phyloP scores from a whole-genome alignment of 2,329 filamentous ascomycete genomes.

The Cercospora brassicicola region DNA sequence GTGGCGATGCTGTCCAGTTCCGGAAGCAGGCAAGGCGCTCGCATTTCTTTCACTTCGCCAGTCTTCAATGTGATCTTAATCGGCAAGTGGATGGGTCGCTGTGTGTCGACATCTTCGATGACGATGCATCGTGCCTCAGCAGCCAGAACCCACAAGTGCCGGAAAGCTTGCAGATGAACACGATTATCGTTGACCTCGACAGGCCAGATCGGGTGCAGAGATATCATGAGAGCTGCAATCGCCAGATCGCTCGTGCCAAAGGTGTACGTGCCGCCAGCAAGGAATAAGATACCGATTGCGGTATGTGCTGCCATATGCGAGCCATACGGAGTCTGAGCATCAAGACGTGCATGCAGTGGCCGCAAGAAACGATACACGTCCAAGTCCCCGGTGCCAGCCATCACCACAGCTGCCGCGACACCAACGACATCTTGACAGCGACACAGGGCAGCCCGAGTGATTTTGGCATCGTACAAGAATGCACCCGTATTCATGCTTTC shows the following conservation, averaged over 20 bases:
- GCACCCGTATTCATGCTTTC: constrained; percentile 30
- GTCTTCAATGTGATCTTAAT: constrained; percentile 33
- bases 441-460: constrained; percentile 77
- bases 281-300: constrained; percentile 84
- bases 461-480: constrained; percentile 73
- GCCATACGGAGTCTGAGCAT: constrained; percentile 82
- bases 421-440: constrained; percentile 90
- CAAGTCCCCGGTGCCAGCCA: constrained; percentile 94
- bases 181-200: constrained; percentile 88
- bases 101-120: constrained; percentile 80
- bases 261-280: constrained; percentile 89
- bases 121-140: constrained; percentile 87
- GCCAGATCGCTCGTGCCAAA: constrained; percentile 87
- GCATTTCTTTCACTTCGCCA: constrained; percentile 37
- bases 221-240: constrained; percentile 79
- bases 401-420: constrained; percentile 79
- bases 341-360: constrained; percentile 81
- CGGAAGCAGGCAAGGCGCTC: constrained; percentile 61
- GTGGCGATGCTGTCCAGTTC: constrained; percentile 63
- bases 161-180: constrained; percentile 91
- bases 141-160: constrained; percentile 95
- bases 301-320: constrained; percentile 91
- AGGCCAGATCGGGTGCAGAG: constrained; percentile 93
- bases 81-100: constrained; percentile 65
- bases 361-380: constrained; percentile 80